Conservation (phyloP, 345 rosid genomes). For the Gossypium mustelinum region DNA sequence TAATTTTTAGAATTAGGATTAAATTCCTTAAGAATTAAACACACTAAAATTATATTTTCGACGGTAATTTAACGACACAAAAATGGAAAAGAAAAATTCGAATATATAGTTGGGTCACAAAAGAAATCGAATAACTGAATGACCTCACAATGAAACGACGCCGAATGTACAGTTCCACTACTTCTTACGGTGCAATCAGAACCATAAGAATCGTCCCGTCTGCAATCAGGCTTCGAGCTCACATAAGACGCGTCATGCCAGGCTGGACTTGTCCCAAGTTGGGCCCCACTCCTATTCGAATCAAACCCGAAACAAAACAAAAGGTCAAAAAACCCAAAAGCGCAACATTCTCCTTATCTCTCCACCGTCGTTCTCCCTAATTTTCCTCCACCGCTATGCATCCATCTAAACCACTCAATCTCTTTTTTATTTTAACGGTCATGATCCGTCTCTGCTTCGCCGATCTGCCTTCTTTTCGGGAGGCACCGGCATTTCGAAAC, state of each 20-base stretch:
- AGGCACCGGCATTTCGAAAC: conserved; percentile 75
- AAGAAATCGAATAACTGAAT: too few relatives aligned
- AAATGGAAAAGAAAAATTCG: too few relatives aligned
- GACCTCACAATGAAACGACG: not conserved
- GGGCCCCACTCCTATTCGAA: not conserved
- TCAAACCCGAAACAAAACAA: not conserved
- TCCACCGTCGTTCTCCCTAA: not conserved
- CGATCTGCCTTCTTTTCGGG: conserved; percentile 44
- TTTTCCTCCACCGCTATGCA: conserved; percentile 9
- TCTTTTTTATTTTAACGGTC: conserved; percentile 14
- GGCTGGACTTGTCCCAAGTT: not conserved
- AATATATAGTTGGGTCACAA: too few relatives aligned
- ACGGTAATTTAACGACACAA: too few relatives aligned
- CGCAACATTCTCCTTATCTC: not conserved
- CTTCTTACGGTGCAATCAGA: not conserved
- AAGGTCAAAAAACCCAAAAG: not conserved
- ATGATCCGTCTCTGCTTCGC: conserved; percentile 16
- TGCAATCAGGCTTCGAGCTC: not conserved
- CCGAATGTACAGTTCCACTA: not conserved
- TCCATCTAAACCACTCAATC: not conserved
- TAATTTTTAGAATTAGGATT: too few relatives aligned
- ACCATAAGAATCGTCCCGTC: conserved; percentile 20
- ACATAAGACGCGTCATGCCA: not conserved
- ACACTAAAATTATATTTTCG: too few relatives aligned
- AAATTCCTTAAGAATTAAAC: too few relatives aligned